Base-by-base conservation (phyloP, 768 basidiomycete species). In the Gymnopilus junonius region DNA sequence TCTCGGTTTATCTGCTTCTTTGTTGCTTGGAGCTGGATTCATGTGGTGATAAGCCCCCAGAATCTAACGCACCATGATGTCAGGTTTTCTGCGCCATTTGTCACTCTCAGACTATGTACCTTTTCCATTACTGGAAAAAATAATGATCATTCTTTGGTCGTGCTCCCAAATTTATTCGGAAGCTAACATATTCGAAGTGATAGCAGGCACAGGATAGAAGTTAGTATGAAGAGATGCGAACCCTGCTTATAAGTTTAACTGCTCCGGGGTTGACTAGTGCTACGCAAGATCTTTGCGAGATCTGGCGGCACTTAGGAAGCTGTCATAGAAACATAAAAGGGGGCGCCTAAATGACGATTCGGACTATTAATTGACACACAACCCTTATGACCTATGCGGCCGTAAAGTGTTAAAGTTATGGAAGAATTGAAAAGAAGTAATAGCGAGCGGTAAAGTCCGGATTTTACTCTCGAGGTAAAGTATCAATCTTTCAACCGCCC, bases 171-270 rank as follows among this genome's bases (percentile, higher is more conserved):
- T 10, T 4, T 35, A 10, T 35, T 12, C 5, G n/a, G 42, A 43
- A n/a, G 42, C 7, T 4, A 21, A 43, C n/a, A 43, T 43, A 21
- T n/a, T n/a, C n/a, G n/a, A 35, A 35, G 35, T 35, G 35, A 35
- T 12, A 12, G 15, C 11, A 35, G 35, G 35, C 35, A 11, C 46
- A 51, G 53, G 48, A 50, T 55, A 55, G 61, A 59, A 50, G 60
- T 45, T 59, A 62, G 63, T n/a, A n/a, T n/a, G 56, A 61, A 59
- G 46, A 48, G 65, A 62, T 66, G 59, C 57, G 27, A 58, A 61
- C 62, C n/a, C 58, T 64, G 57, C 59, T n/a, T n/a, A n/a, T 15
- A 55, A 64, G 59, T 20, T 63, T 62, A 59, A 62, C 32, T 51
- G 34, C 35, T 15, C 21, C 17, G n/a, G 31, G 32, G 15, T 21